Base-by-base conservation (phyloP, 129 eudicot genomes). In the Heracleum sosnowskyi region DNA sequence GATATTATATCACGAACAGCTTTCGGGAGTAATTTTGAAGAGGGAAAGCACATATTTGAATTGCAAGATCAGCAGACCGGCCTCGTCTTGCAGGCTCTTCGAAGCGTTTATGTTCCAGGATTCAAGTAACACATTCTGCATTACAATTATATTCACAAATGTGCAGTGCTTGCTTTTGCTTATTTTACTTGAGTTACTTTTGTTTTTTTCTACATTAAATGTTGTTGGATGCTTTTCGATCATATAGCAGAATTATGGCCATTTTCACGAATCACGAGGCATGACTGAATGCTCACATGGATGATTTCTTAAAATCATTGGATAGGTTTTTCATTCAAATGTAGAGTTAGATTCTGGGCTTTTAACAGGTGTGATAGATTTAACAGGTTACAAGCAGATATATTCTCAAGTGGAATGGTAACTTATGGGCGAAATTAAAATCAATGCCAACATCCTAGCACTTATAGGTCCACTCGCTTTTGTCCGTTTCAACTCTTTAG, bases 21-120 rank as follows among this genome's bases (percentile, higher is more conserved):
- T 42, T 93, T 93, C 9, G 98, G 98, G 41, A 93, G 98, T 85
- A 87, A 84, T 76, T 91, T 84, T 71, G 85, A 81, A 10, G 90
- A 91, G 79, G 98, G 98, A 45, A 91, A 86, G 35, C 90, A 80
- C 16, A 91, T 93, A 36, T 91, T 93, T 55, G 88, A 89, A 70
- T 83, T 91, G 51, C 97, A 91, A 86, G 93, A 91, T 82, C 93
- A 79, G 44, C 98, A 91, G 87, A 81, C 53, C 11, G 66, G 77
- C 81, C 90, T 89, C 11, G 91, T 86, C 29, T 84, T 92, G 75
- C 84, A 86, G 78, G 90, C 97, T 64, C 8, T 88, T 2, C 81
- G 98, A 78, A 89, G 83, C 39, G 90, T 93, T 41, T 93, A 91
- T 82, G 78, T 93, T 22, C 98, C 98, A 35, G 98, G 98, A 73